These are phyloP conservation scores for Vigna reflexopilosa DNA, from an alignment of 306 rosid species.

Conservation along the genomic window DNA sequence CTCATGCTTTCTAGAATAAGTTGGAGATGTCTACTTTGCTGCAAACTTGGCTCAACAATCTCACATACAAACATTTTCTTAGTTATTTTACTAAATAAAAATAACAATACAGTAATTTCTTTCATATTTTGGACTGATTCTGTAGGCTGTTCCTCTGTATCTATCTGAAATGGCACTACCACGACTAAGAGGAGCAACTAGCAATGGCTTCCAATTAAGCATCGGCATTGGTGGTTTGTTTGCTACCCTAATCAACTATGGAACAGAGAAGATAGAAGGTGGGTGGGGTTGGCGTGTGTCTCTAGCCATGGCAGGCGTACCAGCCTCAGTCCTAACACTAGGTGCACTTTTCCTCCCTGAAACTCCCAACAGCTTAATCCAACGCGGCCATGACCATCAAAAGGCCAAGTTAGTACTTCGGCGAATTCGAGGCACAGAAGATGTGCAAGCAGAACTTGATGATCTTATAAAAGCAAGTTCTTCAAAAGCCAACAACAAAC, in stretches of 20 bases:
- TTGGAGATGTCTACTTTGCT: neutral
- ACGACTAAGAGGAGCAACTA: conserved; percentile 72
- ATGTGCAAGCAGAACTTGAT: conserved; percentile 56
- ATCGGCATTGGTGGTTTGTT: conserved; percentile 64
- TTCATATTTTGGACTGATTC: conserved; percentile 2
- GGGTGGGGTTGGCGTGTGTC: conserved; percentile 82
- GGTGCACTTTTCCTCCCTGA: conserved; percentile 86
- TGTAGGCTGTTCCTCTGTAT: conserved; percentile 78
- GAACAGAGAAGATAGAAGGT: conserved; percentile 67
- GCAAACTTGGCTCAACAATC: neutral
- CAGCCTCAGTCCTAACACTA: conserved; percentile 65
- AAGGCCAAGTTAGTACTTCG: conserved; percentile 63
- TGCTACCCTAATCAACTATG: conserved; percentile 76
- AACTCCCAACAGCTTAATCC: conserved; percentile 83
- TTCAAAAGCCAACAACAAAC: conserved; percentile 31
- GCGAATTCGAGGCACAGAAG: conserved; percentile 55
- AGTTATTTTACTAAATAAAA: neutral
- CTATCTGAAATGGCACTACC: conserved; percentile 88
- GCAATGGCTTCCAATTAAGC: conserved; percentile 84
- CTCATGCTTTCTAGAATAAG: conserved; percentile 12
- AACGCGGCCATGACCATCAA: conserved; percentile 51
- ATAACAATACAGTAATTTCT: neutral
- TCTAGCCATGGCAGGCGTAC: conserved; percentile 75
- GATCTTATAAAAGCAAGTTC: conserved; percentile 52
- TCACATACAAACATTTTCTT: neutral